These are phyloP conservation scores for Dendryphion nanum DNA, from an alignment of 2,329 filamentous ascomycete species.

Conservation along the genomic window DNA sequence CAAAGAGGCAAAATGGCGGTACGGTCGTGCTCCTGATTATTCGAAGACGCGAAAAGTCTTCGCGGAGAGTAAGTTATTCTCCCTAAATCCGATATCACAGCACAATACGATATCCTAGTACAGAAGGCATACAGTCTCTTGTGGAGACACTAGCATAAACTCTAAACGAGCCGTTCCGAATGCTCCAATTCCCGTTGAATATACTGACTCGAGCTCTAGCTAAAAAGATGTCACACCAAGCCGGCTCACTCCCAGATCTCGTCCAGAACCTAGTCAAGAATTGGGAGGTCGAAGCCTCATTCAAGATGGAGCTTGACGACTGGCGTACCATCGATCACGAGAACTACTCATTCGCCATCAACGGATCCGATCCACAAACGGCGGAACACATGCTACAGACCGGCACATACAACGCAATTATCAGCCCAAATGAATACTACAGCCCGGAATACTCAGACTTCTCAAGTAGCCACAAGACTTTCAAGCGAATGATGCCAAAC, in stretches of 20 bases:
- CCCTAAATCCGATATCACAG: too few species aligned
- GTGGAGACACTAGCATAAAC: too few species aligned
- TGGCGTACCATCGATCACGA: constrained; percentile 64
- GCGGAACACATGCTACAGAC: constrained; percentile 65
- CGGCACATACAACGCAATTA: constrained; percentile 69
- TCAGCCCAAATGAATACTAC: constrained; percentile 64
- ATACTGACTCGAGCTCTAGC: constrained; percentile 42
- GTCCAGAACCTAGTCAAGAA: constrained; percentile 72
- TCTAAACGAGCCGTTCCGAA: too few species aligned
- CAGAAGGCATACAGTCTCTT: too few species aligned
- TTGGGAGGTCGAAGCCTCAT: constrained; percentile 70
- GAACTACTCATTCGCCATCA: constrained; percentile 64
- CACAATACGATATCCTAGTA: too few species aligned
- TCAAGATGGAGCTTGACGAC: constrained; percentile 60
- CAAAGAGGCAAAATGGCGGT: constrained; percentile 56
- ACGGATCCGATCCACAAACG: constrained; percentile 56
- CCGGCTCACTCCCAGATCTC: constrained; percentile 57
- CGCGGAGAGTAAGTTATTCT: constrained; percentile 57
- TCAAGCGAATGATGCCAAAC: constrained; percentile 71
- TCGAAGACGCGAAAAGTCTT: constrained; percentile 61
- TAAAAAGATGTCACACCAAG: constrained; percentile 55
- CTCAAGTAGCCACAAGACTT: constrained; percentile 64
- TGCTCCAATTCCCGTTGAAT: too few species aligned
- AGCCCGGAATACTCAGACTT: constrained; percentile 62
- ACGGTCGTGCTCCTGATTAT: constrained; percentile 63